Base-by-base conservation (phyloP, 73 alveolate species). In the Uronychia setigera region DNA sequence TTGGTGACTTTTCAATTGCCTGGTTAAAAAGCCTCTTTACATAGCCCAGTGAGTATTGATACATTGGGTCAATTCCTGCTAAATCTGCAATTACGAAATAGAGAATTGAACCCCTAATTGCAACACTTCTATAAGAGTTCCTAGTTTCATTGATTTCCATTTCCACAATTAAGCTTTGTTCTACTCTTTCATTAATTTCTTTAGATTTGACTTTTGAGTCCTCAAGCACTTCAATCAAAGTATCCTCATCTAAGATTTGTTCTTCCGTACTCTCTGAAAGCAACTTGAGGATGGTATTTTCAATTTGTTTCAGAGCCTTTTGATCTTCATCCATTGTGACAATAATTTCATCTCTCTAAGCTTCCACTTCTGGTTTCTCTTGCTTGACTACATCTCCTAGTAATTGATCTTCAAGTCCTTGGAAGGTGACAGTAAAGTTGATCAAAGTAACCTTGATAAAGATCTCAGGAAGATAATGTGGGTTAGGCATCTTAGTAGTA, bases 31-130 rank as follows among this genome's bases (percentile, higher is more conserved):
- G 92, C 81, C 93, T 97, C 85, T 97, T 97, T 67, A 96, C 94
- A 83, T 97, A 97, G 76, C 90, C 97, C 27, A 97, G 93, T 59
- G 98, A 94, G 82, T 96, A 97, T 86, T 97, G 95, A 91, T 97
- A 97, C 99, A 97, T 97, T 1, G 99, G 99, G 82, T 97, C 99
- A 46, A 97, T 96, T 57, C 94, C 92, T 58, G 98, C 87, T 93
- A 97, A 86, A 82, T 97, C 98, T 31, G 98, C 97, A 13, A 97
- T 97, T 26, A 97, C 99, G 79, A 97, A 97, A 81, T 91, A 97
- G 74, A 97, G 92, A 14, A 97, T 94, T 60, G 98, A 87, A 27
- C 99, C 99, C 86, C 99, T 93, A 79, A 93, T 93, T 0, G 99
- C 96, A 1, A 97, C 98, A 35, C 97, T 92, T 11, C 91, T 93